Evolutionary conservation across 768 basidiomycete species (phyloP).

Genomic region (Lyophyllum decastes): DNA sequence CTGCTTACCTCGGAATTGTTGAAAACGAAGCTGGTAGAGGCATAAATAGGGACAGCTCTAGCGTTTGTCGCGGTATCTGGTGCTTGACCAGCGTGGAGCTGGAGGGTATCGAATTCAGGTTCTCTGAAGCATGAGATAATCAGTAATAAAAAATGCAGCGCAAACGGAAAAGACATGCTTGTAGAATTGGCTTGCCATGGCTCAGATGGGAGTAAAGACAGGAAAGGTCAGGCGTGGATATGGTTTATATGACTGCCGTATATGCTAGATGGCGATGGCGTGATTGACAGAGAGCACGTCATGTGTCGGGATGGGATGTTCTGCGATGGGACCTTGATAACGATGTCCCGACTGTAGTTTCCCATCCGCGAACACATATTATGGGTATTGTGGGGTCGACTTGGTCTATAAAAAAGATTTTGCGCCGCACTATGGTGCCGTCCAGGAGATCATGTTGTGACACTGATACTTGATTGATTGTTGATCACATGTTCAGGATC

Average conservation of each 20-base stretch:
- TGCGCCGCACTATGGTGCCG: not conserved
- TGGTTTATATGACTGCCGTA: not conserved
- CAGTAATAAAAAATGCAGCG: not conserved
- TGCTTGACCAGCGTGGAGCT: constrained; percentile 75
- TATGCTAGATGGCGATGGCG: not conserved
- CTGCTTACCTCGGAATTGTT: constrained; percentile 60
- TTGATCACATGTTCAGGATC: not conserved
- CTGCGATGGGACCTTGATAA: not conserved
- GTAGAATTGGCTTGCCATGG: constrained; percentile 4
- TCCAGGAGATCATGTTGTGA: too few relatives aligned
- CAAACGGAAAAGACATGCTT: not conserved
- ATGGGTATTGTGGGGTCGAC: not conserved
- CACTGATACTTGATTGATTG: not conserved
- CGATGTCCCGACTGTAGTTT: not conserved
- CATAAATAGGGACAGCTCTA: constrained; percentile 79
- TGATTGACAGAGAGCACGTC: not conserved
- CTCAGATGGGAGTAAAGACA: not conserved
- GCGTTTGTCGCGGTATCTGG: constrained; percentile 68
- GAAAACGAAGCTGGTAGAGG: constrained; percentile 73
- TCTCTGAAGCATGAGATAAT: constrained; percentile 29
- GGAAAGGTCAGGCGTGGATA: not conserved
- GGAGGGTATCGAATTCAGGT: constrained; percentile 80
- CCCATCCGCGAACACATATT: not conserved
- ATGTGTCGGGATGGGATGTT: not conserved
- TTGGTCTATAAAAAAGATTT: not conserved